phyloP scores from a whole-genome alignment of 768 basidiomycete species.

The Sarcodon sp. region DNA sequence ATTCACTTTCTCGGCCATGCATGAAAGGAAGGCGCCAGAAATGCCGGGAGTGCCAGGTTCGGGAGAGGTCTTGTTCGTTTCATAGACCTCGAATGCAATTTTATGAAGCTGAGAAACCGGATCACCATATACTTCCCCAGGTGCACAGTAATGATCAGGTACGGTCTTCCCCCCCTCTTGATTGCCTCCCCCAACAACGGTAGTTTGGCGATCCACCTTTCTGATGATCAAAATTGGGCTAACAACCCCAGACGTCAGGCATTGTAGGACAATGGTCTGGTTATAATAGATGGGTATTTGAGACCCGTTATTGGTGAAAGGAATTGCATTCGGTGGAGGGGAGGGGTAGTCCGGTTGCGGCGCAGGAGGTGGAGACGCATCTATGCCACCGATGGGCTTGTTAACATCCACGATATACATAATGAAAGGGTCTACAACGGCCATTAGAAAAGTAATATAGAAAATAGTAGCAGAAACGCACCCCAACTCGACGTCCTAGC shows the following conservation, averaged over 20 bases:
- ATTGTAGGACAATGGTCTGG: constrained; percentile 90
- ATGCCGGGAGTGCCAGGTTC: constrained; percentile 69
- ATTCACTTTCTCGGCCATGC: constrained; percentile 90
- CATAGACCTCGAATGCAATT: constrained; percentile 87
- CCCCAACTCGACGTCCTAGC: constrained; percentile 87
- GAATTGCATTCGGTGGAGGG: constrained; percentile 82
- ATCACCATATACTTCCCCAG: constrained; percentile 85
- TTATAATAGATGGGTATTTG: constrained; percentile 95
- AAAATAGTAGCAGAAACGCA: constrained; percentile 18
- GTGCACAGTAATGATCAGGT: constrained; percentile 69
- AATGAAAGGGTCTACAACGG: constrained; percentile 67
- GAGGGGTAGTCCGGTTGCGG: constrained; percentile 85
- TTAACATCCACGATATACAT: constrained; percentile 96
- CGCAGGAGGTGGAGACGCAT: constrained; percentile 68
- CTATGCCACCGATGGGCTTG: constrained; percentile 67
- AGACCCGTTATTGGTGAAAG: constrained; percentile 71
- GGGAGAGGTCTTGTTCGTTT: constrained; percentile 51
- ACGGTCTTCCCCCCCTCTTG: constrained; percentile 81
- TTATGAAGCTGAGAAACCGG: constrained; percentile 94
- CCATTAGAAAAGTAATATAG: constrained; percentile 1
- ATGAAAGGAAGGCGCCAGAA: constrained; percentile 76
- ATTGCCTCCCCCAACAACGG: constrained; percentile 82
- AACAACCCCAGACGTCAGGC: constrained; percentile 86
- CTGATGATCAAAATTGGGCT: constrained; percentile 90
- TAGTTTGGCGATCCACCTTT: constrained; percentile 84